These are phyloP conservation scores for Daedalea quercina DNA, from an alignment of 768 basidiomycete species.

Conservation along the genomic window DNA sequence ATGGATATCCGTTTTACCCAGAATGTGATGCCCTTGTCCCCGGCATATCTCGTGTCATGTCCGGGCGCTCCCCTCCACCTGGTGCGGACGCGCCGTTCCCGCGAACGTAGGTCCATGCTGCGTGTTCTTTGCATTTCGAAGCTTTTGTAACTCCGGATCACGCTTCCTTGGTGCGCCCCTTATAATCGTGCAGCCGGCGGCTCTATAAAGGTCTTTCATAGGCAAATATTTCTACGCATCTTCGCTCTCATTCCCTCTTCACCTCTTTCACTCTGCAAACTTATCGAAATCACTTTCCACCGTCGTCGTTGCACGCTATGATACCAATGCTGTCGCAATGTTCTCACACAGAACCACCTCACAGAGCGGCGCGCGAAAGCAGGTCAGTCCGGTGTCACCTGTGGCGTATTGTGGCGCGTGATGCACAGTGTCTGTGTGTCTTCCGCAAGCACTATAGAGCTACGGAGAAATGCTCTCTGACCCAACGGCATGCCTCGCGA, in stretches of 20 bases:
- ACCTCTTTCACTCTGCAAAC: not conserved
- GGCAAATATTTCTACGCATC: not conserved
- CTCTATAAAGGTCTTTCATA: constrained; percentile 1
- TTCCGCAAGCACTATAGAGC: too few species aligned
- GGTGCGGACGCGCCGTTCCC: not conserved
- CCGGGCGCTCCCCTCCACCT: not conserved
- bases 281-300: not conserved
- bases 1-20: too few species aligned
- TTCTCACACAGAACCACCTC: too few species aligned
- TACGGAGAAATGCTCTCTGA: too few species aligned
- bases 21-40: too few species aligned
- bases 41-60: not conserved
- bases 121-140: not conserved
- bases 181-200: not conserved
- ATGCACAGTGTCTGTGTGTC: too few species aligned
- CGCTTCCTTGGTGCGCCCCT: not conserved
- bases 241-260: not conserved
- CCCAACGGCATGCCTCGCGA: too few species aligned
- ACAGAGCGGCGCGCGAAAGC: too few species aligned
- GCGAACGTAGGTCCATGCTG: constrained; percentile 7
- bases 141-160: not conserved
- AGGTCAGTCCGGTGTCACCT: too few species aligned
- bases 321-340: too few species aligned
- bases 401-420: too few species aligned
- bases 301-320: not conserved